Evolutionary conservation across 768 basidiomycete genomes (phyloP), one percentile per base, ranked within the genome.

Genomic region (Tulasnella sp.): DNA sequence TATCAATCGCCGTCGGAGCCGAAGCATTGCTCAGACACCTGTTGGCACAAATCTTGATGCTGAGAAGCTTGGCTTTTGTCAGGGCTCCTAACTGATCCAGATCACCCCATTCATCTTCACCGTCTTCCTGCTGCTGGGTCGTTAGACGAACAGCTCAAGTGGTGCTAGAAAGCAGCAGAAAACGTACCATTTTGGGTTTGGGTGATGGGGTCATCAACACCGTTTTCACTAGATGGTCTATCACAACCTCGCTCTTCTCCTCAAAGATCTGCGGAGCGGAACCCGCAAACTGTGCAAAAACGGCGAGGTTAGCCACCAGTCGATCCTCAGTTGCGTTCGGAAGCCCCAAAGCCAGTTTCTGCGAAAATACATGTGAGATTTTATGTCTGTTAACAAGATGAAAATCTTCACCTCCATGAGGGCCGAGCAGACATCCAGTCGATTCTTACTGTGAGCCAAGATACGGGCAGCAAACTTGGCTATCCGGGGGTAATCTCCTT

Each of bases 381-480:
- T 33, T 40, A 43, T 32, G 13, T 9, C 37, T 32, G 32, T 20
- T 4, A 19, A 34, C 49, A 42, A 4, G n/a, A n/a, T n/a, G n/a
- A n/a, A n/a, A 27, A 5, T 40, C 63, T 72, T 45, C 56, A 90
- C 91, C 57, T 84, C 76, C 27, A 89, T 69, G 8, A 87, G 68
- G 8, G 74, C 65, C 1, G 63, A 60, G 56, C 80, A 78, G 1
- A 69, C 56, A 2, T 73, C 67, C 5, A 71, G 70, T 12, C 73
- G 69, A 39, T 76, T 70, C 58, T 74, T 76, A 33, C 71, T 71
- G 46, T 72, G 73, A 1, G 80, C 75, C 19, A 93, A 60, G 29
- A 85, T 69, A 19, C 90, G 75, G 2, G 85, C 78, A 1, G 89
- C 84, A 63, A 87, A 92, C 63, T 96, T 96, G 16, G 88, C 83